A percentile compares a stretch with the other conserved stretches of the same genome.
Evolutionary conservation across 1,284 basidiomycete species (phyloP).

Genomic region (Cystobasidium slooffiae): DNA sequence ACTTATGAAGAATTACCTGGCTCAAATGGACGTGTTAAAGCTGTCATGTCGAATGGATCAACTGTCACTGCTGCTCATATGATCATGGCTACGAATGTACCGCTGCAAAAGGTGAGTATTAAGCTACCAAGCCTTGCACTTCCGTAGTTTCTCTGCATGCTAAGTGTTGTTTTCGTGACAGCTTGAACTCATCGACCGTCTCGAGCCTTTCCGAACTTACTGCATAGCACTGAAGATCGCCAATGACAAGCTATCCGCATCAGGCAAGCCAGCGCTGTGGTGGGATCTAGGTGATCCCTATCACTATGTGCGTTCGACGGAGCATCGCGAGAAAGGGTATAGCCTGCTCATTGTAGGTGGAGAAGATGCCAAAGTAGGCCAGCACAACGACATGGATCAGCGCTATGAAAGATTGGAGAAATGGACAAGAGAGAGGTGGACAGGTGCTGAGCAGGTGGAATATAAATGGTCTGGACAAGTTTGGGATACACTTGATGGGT

Average conservation of each 20-base stretch:
- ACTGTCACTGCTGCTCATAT: neutral
- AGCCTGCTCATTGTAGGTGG: constrained; percentile 22
- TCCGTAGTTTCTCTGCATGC: too few species aligned
- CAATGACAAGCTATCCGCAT: constrained; percentile 25
- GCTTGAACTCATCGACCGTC: constrained; percentile 19
- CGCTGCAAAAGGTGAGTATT: constrained; percentile 17
- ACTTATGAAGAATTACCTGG: constrained; percentile 15
- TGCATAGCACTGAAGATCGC: constrained; percentile 17
- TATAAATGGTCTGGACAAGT: constrained; percentile 25
- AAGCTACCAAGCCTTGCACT: too few species aligned
- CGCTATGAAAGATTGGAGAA: constrained; percentile 31
- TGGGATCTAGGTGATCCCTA: constrained; percentile 26
- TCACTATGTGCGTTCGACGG: constrained; percentile 22
- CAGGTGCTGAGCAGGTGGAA: constrained; percentile 3
- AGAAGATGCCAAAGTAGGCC: constrained; percentile 29
- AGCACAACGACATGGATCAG: constrained; percentile 26
- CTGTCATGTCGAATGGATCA: constrained; percentile 9
- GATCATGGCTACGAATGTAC: constrained; percentile 28
- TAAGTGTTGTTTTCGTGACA: neutral
- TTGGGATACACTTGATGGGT: constrained; percentile 20
- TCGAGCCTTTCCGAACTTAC: constrained; percentile 22
- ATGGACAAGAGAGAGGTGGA: constrained; percentile 24
- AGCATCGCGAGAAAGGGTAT: constrained; percentile 3
- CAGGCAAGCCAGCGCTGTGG: constrained; percentile 15
- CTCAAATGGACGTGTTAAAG: constrained; percentile 4